phyloP scores from a whole-genome alignment of 2,329 filamentous ascomycete genomes.

The Venturia pyrina region DNA sequence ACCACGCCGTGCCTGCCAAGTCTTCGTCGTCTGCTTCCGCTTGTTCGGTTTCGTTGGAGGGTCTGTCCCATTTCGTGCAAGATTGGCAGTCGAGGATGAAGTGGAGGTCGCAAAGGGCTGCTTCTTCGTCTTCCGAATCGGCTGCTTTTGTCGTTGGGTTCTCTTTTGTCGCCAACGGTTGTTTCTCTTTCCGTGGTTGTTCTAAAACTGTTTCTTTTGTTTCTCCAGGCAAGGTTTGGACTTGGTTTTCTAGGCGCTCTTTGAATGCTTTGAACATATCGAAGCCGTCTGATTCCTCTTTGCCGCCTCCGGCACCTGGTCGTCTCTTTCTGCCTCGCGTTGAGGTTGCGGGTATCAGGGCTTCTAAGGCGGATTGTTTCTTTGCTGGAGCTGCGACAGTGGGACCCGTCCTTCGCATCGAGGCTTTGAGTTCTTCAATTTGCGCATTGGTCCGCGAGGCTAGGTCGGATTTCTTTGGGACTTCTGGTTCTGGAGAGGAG shows the following conservation, averaged over 20 bases:
- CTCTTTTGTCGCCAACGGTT: slow-evolving; percentile 16
- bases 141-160: slow-evolving; percentile 19
- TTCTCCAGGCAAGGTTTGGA: slow-evolving; percentile 17
- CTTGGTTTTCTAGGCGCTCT: slow-evolving; percentile 49
- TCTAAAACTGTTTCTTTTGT: slow-evolving; percentile 21
- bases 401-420: slow-evolving; percentile 58
- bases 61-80: slow-evolving; percentile 74
- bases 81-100: slow-evolving; percentile 95
- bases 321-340: slow-evolving; percentile 61
- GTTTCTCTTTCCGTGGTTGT: slow-evolving; percentile 18
- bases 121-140: slow-evolving; percentile 54
- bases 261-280: slow-evolving; percentile 71
- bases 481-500: background rate
- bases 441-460: slow-evolving; percentile 58
- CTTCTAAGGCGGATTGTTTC: slow-evolving; percentile 58
- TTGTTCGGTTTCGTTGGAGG: slow-evolving; percentile 49
- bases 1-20: slow-evolving; percentile 58
- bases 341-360: slow-evolving; percentile 63
- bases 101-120: slow-evolving; percentile 77
- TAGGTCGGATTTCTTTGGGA: background rate
- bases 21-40: slow-evolving; percentile 48
- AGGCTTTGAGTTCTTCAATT: slow-evolving; percentile 70
- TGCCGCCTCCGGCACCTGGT: slow-evolving; percentile 43
- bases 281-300: slow-evolving; percentile 48
- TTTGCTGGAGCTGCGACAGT: slow-evolving; percentile 31